Base-by-base conservation (phyloP, 306 rosid genomes). In the Pueraria montana region DNA sequence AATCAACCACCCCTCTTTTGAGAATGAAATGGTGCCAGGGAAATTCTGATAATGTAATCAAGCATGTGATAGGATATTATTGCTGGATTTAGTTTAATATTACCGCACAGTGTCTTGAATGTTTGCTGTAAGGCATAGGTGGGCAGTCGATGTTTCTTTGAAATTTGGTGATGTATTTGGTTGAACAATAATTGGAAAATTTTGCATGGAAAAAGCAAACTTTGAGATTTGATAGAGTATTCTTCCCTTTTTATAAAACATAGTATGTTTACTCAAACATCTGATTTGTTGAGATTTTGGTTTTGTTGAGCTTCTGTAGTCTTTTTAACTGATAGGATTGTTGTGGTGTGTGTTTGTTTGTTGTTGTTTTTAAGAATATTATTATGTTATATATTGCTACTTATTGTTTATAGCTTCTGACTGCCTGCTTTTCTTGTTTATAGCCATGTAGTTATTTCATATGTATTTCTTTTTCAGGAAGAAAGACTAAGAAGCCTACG, bases 401-500 rank as follows among this genome's bases (percentile, higher is more conserved):
- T 40, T 75, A 24, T 53, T 26, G 3, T 18, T 80, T 16, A 21
- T 68, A 36, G 12, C 58, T 87, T 72, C 5, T 36, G 50, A 17
- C 23, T 30, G 13, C 52, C 14, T 76, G 75, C 56, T 65, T 79
- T 61, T 64, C 38, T 7, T 74, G 34, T 70, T 74, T 34, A 43
- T 74, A 45, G 69, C 63, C 32, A 24, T n/a, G 21, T 78, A 52
- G 63, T 32, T 83, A 24, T 77, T 49, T 74, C 63, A 70, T 71
- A 58, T 79, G 14, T 74, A 67, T 45, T 78, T 67, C 34, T 77
- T 83, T 87, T 70, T 73, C 58, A 94, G 99, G 97, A 91, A 88
- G 98, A 85, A 88, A 91, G 97, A 58, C 92, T 94, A 62, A 79
- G 80, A 86, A 77, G 67, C 65, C 80, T 94, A 80, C 87, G 80